Evolutionary conservation across 805 yeast genomes (phyloP).

Genomic region (Dipodascus geniculatus): DNA sequence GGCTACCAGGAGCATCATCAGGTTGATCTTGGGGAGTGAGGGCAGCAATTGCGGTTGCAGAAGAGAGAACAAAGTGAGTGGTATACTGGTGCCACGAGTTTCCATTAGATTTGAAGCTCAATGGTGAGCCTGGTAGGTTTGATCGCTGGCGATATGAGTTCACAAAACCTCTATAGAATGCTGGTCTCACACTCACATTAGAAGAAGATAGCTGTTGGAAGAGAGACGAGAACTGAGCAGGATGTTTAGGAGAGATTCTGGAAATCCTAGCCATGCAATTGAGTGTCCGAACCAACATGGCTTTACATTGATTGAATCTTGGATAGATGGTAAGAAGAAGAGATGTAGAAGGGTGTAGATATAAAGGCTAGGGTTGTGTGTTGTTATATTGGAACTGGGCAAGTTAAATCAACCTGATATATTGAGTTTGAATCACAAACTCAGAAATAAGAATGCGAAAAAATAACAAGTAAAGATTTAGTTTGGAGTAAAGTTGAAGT

Average conservation of each 20-base stretch:
- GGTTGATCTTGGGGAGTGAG: not conserved
- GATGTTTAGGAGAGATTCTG: too few relatives aligned
- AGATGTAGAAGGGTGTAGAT: not conserved
- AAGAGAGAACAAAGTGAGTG: not conserved
- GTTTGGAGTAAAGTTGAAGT: too few relatives aligned
- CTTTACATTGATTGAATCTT: not conserved
- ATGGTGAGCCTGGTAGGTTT: not conserved
- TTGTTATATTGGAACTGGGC: too few relatives aligned
- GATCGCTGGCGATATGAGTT: not conserved
- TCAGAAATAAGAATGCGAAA: too few relatives aligned
- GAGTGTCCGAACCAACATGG: not conserved
- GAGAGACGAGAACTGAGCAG: too few relatives aligned
- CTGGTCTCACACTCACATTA: not conserved
- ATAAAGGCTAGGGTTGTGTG: not conserved
- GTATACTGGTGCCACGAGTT: not conserved
- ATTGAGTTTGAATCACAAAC: too few relatives aligned
- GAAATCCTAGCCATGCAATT: not conserved
- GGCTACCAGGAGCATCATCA: not conserved
- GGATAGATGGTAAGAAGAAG: not conserved
- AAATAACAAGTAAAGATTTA: too few relatives aligned
- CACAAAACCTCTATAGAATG: not conserved
- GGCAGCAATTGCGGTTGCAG: conserved; percentile 1
- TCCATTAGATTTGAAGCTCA: not conserved
- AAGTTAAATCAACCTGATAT: too few relatives aligned
- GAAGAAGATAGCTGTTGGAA: not conserved